These are phyloP conservation scores for Gaeumannomyces tritici DNA, from an alignment of 2,329 filamentous ascomycete species.

Conservation along the genomic window DNA sequence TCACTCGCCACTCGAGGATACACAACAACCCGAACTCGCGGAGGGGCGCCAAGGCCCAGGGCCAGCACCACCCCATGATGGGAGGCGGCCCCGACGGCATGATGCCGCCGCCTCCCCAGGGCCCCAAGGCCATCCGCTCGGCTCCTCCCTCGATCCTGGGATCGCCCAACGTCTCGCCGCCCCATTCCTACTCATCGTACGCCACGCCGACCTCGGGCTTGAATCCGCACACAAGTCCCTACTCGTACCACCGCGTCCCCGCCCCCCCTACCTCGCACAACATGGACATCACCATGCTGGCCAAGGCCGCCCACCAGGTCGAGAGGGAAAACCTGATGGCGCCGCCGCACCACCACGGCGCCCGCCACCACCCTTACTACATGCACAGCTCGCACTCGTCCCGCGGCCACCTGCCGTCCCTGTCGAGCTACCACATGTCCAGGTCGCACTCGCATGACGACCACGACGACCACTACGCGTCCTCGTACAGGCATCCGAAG, in stretches of 20 bases:
- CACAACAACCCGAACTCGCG: conserved; percentile 98
- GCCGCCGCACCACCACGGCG: conserved; percentile 28
- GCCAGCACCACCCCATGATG: conserved; percentile 31
- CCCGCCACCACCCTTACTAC: conserved; percentile 44
- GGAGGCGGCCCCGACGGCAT: conserved; percentile 49
- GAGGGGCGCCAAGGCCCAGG: conserved; percentile 71
- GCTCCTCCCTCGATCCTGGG: conserved; percentile 77
- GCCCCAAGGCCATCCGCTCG: conserved; percentile 74
- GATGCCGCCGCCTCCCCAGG: conserved; percentile 69
- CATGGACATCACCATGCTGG: conserved; percentile 49
- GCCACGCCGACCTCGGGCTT: conserved; percentile 35
- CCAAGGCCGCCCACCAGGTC: conserved; percentile 50
- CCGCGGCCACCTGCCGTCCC: conserved; percentile 59
- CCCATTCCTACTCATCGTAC: conserved; percentile 76
- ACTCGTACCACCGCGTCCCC: conserved; percentile 1
- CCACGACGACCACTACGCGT: conserved; percentile 67
- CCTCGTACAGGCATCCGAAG: conserved; percentile 64
- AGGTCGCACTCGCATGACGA: conserved; percentile 77
- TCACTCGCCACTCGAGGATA: conserved; percentile 94
- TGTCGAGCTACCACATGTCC: conserved; percentile 90
- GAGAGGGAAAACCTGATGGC: conserved; percentile 45
- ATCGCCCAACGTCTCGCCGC: conserved; percentile 94
- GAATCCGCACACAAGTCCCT: conserved; percentile 10
- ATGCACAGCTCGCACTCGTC: conserved; percentile 12
- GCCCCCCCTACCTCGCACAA: conserved; percentile 11